Evolutionary conservation across 441 rosid species (phyloP).

Genomic region (Bruguiera hainesii): DNA sequence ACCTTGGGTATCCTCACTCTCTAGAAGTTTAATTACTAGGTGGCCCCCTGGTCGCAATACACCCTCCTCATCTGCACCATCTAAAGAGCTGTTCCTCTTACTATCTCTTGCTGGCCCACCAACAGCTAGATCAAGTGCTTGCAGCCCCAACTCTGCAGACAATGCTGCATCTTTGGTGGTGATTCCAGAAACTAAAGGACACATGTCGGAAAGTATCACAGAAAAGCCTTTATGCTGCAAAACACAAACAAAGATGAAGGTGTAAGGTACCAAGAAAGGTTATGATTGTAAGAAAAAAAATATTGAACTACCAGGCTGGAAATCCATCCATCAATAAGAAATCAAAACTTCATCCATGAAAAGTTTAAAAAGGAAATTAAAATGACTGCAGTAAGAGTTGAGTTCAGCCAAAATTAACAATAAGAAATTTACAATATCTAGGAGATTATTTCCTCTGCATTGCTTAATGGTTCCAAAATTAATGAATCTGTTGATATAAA

Average conservation of each 20-base stretch:
- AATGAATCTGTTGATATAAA: too few species aligned
- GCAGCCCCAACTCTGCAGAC: conserved; percentile 80
- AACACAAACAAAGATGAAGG: conserved; percentile 18
- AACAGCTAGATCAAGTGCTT: conserved; percentile 80
- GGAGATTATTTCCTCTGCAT: too few species aligned
- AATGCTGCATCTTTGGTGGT: conserved; percentile 72
- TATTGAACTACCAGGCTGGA: too few species aligned
- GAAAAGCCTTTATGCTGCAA: conserved; percentile 75
- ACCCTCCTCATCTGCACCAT: conserved; percentile 34
- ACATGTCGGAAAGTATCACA: conserved; percentile 83
- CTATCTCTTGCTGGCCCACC: conserved; percentile 43
- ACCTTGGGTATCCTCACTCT: conserved; percentile 89
- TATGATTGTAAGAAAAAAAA: not conserved
- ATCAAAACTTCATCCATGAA: too few species aligned
- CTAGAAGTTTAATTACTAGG: conserved; percentile 83
- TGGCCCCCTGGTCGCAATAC: conserved; percentile 65
- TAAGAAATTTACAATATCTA: too few species aligned
- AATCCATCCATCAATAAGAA: too few species aligned
- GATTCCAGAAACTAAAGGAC: conserved; percentile 87
- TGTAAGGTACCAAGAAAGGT: not conserved
- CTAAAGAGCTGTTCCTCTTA: conserved; percentile 15
- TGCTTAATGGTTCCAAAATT: too few species aligned
- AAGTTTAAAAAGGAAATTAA: too few species aligned
- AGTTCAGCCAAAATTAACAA: too few species aligned
- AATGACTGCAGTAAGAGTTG: too few species aligned